Conservation (phyloP, 75 land plant genomes). For the Azolla pinnata region DNA sequence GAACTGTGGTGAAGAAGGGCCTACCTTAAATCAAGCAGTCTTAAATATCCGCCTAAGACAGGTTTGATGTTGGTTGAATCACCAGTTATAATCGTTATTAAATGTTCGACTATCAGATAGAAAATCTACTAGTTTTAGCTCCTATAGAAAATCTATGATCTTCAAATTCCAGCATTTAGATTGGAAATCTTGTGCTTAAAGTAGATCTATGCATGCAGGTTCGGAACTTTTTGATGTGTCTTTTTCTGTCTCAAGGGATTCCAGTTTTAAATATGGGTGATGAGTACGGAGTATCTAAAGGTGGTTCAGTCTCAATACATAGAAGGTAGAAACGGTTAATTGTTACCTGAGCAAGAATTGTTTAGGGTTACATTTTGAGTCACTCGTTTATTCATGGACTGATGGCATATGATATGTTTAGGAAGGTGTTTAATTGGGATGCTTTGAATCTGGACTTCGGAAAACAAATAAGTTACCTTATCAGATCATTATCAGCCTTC, state of each 20-base stretch:
- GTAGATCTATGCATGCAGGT: slow-evolving; percentile 34
- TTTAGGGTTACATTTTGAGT: too few species aligned
- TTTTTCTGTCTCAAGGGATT: slow-evolving; percentile 73
- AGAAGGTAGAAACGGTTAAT: neutral
- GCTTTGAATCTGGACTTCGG: slow-evolving; percentile 14
- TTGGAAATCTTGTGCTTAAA: neutral
- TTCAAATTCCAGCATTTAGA: neutral
- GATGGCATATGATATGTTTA: too few species aligned
- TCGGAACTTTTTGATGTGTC: slow-evolving; percentile 67
- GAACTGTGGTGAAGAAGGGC: slow-evolving; percentile 96
- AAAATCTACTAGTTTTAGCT: too few species aligned
- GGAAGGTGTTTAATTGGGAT: slow-evolving; percentile 19
- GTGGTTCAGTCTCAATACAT: slow-evolving; percentile 30
- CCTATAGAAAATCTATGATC: too few species aligned
- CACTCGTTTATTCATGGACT: neutral
- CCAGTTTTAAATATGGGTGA: slow-evolving; percentile 98
- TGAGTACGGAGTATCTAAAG: slow-evolving; percentile 78
- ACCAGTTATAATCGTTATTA: neutral
- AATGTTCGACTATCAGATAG: neutral
- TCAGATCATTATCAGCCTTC: slow-evolving; percentile 16
- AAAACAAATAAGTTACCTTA: slow-evolving; percentile 12
- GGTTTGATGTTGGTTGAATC: slow-evolving; percentile 23
- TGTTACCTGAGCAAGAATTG: neutral
- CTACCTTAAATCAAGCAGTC: slow-evolving; percentile 37
- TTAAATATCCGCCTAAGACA: slow-evolving; percentile 73